Base-by-base conservation (phyloP, 306 rosid genomes). In the Fagus sylvatica region DNA sequence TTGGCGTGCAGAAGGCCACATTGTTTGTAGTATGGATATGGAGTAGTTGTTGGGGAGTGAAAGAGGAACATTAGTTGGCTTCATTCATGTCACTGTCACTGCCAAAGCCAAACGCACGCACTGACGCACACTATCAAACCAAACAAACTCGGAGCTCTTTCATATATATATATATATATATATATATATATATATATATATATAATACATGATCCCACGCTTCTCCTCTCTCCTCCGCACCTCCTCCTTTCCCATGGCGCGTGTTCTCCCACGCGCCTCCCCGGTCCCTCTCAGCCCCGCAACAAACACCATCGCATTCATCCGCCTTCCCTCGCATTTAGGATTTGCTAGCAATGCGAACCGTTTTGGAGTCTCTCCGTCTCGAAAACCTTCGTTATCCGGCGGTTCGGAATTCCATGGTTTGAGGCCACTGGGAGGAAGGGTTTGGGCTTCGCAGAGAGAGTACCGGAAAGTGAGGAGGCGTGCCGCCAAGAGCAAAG, bases 391-490 rank as follows among this genome's bases (percentile, higher is more conserved):
- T 2, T 42, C 73, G 59, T 72, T 82, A 0, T 85, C 81, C 10
- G 80, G 82, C 13, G 81, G 82, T 39, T 83, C 83, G 73, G 80
- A 79, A 17, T 74, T 89, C 30, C 83, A 73, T 43, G 83, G 69
- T 10, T 34, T 48, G 36, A 40, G 76, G 54, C 74, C 84, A 1
- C 73, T 69, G 59, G 72, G 69, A 33, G 74, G 69, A 33, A 80
- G 39, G 65, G 77, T 70, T 30, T 78, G 67, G 39, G 84, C 87
- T n/a, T 84, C 39, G 62, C 84, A 80, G 85, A 84, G 92, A 76
- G 92, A 75, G 49, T 91, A 91, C 77, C 85, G 97, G 56, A 95
- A 86, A 81, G 76, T 70, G 69, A 81, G 91, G 86, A 84, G 79
- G 75, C 82, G 89, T 59, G 72, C 85, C 16, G 66, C 71, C 2